Evolutionary conservation across 495 filamentous ascomycete genomes (phyloP).

Genomic region (Penicillium ochrochloron): DNA sequence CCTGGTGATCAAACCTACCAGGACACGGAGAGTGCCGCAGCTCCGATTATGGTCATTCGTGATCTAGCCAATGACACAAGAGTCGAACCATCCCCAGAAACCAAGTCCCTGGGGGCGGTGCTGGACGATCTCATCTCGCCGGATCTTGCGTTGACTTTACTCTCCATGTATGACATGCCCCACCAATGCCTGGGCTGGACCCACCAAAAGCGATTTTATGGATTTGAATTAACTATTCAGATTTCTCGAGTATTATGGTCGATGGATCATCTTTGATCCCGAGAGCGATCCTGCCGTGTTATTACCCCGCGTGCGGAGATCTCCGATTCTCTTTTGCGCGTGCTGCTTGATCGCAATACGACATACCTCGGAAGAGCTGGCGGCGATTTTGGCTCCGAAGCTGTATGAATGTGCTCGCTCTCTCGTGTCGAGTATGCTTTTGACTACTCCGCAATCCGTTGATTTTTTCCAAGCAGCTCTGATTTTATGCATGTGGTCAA

Average conservation of each 20-base stretch:
- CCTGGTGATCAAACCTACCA: constrained; percentile 20
- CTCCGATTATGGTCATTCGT: constrained; percentile 41
- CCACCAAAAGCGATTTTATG: neutral
- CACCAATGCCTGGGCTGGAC: neutral
- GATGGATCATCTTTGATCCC: constrained; percentile 47
- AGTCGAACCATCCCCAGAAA: constrained; percentile 31
- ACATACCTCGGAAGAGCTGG: constrained; percentile 46
- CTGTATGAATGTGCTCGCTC: constrained; percentile 46
- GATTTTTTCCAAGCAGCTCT: constrained; percentile 52
- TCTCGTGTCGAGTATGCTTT: constrained; percentile 38
- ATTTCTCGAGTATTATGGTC: constrained; percentile 43
- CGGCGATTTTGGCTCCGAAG: constrained; percentile 40
- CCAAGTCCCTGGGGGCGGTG: constrained; percentile 12
- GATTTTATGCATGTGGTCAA: constrained; percentile 53
- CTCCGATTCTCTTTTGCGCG: constrained; percentile 46
- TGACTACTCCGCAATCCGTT: constrained; percentile 44
- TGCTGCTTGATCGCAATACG: constrained; percentile 51
- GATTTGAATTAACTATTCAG: constrained; percentile 8
- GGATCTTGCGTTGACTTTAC: constrained; percentile 27
- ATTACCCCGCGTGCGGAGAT: constrained; percentile 36
- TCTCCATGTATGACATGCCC: constrained; percentile 30
- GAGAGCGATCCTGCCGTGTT: constrained; percentile 30
- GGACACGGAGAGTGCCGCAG: constrained; percentile 31
- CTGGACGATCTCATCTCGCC: constrained; percentile 32
- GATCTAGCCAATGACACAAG: constrained; percentile 42